phyloP scores from a whole-genome alignment of 371 early-diverging fungal genomes.

The Gilbertella persicaria region DNA sequence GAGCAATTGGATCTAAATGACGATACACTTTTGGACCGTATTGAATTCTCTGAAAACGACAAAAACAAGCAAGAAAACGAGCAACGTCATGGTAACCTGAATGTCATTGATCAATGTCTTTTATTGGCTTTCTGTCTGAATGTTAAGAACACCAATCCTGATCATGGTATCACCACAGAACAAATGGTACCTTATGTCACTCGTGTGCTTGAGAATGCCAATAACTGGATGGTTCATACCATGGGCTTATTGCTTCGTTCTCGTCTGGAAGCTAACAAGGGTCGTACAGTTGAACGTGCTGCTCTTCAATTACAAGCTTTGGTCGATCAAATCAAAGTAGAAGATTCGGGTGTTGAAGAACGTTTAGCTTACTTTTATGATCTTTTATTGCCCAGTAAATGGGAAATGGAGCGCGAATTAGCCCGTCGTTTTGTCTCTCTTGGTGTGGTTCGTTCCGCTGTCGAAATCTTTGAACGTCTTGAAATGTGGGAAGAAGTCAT shows the following conservation, averaged over 20 bases:
- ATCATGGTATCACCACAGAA: conserved; percentile 88
- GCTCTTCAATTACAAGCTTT: conserved; percentile 91
- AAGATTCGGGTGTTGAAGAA: conserved; percentile 78
- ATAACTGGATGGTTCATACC: conserved; percentile 97
- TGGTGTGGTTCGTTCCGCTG: conserved; percentile 87
- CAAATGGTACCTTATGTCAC: conserved; percentile 92
- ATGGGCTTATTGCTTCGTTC: conserved; percentile 90
- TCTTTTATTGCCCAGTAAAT: conserved; percentile 82
- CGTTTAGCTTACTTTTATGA: conserved; percentile 82
- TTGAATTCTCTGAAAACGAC: conserved; percentile 58
- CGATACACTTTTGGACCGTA: conserved; percentile 87
- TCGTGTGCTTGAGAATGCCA: conserved; percentile 88
- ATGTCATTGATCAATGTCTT: conserved; percentile 84
- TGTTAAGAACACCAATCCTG: conserved; percentile 92
- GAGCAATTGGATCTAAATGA: conserved; percentile 82
- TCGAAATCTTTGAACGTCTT: conserved; percentile 90
- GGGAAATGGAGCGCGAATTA: conserved; percentile 94
- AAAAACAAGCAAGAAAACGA: conserved; percentile 41
- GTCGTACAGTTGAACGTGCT: conserved; percentile 90
- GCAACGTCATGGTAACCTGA: conserved; percentile 59
- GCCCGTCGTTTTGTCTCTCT: conserved; percentile 81
- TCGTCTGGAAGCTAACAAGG: conserved; percentile 85
- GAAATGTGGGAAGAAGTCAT: conserved; percentile 95
- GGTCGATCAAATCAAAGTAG: conserved; percentile 85
- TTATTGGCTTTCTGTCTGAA: conserved; percentile 89